Evolutionary conservation across 75 land plant genomes (phyloP), one percentile per base, ranked within the genome.

Genomic region (Sequoia sempervirens): DNA sequence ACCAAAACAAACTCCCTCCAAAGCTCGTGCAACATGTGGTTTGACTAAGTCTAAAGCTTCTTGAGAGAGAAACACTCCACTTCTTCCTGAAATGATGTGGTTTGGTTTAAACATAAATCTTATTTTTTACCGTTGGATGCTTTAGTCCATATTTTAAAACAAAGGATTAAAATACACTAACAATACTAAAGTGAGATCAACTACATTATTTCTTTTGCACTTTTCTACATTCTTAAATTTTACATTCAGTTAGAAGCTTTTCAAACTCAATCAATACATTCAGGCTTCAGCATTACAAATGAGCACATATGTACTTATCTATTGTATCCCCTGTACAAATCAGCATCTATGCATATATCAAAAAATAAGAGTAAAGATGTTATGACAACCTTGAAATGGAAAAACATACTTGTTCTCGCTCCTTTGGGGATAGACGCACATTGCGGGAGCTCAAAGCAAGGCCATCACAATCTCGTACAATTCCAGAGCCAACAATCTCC

Each of bases 381-480:
- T 37, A 37, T 37, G 15, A 18, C 20, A 37, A 34, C 40, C 18
- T 73, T 73, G 37, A 38, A 40, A 75, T 41, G n/a, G 20, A 17
- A 73, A 85, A 74, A 84, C 88, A 69, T 72, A 96, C 99, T 94
- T 94, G 89, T 81, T 91, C 81, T 58, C 97, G 87, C 47, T 96
- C 93, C 68, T 91, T 91, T 36, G 93, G 84, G 36, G 97, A 92
- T 2, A 96, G 91, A 66, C 85, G 91, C 26, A 95, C 93, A 85
- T 98, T 98, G 1, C 99, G 92, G 1, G 99, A 98, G 85, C 99
- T 98, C 99, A 95, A 90, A 34, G 99, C 99, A 80, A 98, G 97
- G 56, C 99, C 99, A 90, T 96, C 98, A 64, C 53, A 82, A 34
- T 98, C 99, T 47, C 99, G 91, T 36, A 96, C 82, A 58, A 98